phyloP scores from a whole-genome alignment of 2,329 filamentous ascomycete species.

The Alternaria ventricosa region DNA sequence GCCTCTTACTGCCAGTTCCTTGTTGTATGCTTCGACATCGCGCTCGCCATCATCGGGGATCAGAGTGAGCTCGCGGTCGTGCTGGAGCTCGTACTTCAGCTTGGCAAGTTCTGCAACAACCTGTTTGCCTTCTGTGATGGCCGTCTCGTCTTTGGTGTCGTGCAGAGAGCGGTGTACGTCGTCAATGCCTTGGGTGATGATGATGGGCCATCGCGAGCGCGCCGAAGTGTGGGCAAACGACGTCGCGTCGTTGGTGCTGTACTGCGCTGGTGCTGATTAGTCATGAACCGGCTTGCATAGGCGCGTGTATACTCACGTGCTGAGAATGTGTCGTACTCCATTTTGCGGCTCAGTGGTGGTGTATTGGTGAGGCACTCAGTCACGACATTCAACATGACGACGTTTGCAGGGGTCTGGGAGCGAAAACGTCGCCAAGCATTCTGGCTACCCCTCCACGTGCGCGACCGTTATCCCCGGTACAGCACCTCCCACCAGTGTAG shows the following conservation, averaged over 20 bases:
- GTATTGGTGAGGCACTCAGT: not conserved
- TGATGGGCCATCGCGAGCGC: conserved; percentile 88
- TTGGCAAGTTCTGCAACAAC: conserved; percentile 80
- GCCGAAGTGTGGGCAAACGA: conserved; percentile 90
- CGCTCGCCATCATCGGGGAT: conserved; percentile 76
- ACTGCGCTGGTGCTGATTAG: conserved; percentile 65
- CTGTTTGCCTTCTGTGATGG: conserved; percentile 79
- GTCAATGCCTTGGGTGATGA: conserved; percentile 91
- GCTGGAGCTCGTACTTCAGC: conserved; percentile 94
- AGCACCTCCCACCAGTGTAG: not conserved
- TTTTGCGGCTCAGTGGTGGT: conserved; percentile 1
- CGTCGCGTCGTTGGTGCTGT: conserved; percentile 77
- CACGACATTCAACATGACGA: not conserved
- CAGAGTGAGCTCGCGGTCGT: conserved; percentile 80
- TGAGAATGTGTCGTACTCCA: conserved; percentile 33
- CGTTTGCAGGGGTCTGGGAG: not conserved
- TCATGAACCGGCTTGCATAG: not conserved
- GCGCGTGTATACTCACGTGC: conserved; percentile 9
- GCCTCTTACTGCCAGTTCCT: conserved; percentile 77
- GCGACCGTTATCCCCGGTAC: not conserved
- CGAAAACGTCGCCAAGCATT: not conserved
- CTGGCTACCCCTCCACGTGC: not conserved
- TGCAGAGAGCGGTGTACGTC: conserved; percentile 82
- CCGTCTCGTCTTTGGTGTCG: conserved; percentile 65
- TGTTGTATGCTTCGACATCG: conserved; percentile 84